Base-by-base conservation (phyloP, 1,284 basidiomycete genomes). In the Apiotrichum sp. region DNA sequence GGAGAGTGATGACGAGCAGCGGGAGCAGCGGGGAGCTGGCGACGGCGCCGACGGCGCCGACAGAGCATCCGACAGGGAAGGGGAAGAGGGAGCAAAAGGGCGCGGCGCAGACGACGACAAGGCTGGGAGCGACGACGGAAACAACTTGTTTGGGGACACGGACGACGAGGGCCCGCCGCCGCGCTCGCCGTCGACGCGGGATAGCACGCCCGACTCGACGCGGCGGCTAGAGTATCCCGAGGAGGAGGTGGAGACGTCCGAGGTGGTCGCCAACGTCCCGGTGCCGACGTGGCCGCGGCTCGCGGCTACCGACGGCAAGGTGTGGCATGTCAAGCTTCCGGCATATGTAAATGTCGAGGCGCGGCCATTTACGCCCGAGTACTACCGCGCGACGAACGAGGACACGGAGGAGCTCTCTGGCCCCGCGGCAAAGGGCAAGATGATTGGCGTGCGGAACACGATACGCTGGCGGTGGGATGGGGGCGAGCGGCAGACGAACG, bases 171-270 rank as follows among this genome's bases (percentile, higher is more conserved):
- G 89, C 3, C 48, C 36, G 4, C 38, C 29, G 87, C 1, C 88
- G 89, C 76, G 85, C 86, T 58, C 84, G 83, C 49, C 72, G 89
- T 14, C 87, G 86, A 32, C 76, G 84, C 40, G 76, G 87, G 4
- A 87, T 86, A 13, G 77, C 82, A 3, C 86, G 85, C 11, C 75
- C 13, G 40, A 41, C 49, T 49, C 84, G 5, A 91, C 87, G 3
- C 89, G 38, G 54, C 71, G 67, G 38, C 56, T 76, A 14, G 74
- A 76, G 54, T 75, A 77, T 49, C 65, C 57, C 10, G 73, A 75
- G 52, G 68, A 73, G 46, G 65, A 53, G n/a, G 60, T 65, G 43
- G 53, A 64, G 32, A 48, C 49, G 29, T 51, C 62, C 10, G 65
- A 71, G 47, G 58, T 55, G 5, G 65, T 63, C 56, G 69, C 64